phyloP scores from a whole-genome alignment of 176 grass and related monocot species.

The Oryza glaberrima region DNA sequence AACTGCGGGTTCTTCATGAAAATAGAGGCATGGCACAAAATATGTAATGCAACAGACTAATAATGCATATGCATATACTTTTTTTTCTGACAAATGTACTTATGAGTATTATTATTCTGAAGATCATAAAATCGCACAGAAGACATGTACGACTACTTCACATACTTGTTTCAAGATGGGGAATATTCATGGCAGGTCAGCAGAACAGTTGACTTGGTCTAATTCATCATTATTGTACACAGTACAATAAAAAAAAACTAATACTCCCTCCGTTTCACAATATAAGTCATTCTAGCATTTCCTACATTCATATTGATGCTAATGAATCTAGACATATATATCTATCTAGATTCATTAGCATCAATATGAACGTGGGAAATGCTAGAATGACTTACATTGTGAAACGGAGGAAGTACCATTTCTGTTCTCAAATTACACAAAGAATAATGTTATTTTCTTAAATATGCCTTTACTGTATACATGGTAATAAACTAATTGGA shows the following conservation, averaged over 20 bases:
- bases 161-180: not conserved
- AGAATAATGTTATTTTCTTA: not conserved
- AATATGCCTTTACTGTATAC: not conserved
- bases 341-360: no score
- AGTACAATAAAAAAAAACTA: not conserved
- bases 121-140: not conserved
- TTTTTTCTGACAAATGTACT: not conserved
- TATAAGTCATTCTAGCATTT: no score
- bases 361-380: no score
- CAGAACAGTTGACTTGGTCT: not conserved
- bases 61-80: not conserved
- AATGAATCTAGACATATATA: no score
- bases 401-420: not conserved
- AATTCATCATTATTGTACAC: not conserved
- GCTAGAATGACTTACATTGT: no score
- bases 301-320: no score
- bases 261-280: no score
- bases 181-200: not conserved
- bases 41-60: not conserved
- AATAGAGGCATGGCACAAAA: not conserved
- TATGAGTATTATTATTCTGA: not conserved
- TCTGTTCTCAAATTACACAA: not conserved
- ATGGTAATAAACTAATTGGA: not conserved
- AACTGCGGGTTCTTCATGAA: not conserved
- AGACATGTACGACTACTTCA: not conserved